Evolutionary conservation across 345 rosid genomes (phyloP).

Genomic region (Melaleuca quinquenervia): DNA sequence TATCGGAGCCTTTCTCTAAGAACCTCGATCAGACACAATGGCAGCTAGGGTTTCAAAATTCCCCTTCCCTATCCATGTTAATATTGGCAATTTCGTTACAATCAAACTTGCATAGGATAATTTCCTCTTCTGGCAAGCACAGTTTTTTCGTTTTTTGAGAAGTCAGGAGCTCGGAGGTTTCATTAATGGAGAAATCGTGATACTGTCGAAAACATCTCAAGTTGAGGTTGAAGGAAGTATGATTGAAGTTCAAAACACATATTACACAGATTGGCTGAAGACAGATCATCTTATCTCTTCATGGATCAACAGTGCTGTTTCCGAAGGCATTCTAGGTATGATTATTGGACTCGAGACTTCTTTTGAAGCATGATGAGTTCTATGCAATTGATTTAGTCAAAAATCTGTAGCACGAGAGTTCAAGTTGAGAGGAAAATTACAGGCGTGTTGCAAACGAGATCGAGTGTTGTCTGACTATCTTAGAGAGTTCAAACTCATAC

Average conservation of each 20-base stretch:
- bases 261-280: neutral
- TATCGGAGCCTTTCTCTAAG: too few species aligned
- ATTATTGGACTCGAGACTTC: neutral
- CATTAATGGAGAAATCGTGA: rapidly evolving
- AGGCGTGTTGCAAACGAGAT: neutral
- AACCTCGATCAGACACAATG: too few species aligned
- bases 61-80: too few species aligned
- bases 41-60: too few species aligned
- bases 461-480: neutral
- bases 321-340: neutral
- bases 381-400: neutral
- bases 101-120: neutral
- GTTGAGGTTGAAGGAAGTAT: neutral
- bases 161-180: neutral
- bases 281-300: neutral
- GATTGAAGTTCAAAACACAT: neutral
- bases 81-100: too few species aligned
- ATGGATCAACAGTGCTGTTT: neutral
- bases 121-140: neutral
- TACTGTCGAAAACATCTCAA: neutral
- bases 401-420: neutral
- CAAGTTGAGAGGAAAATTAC: neutral
- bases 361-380: neutral
- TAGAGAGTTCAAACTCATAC: neutral
- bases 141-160: constrained; percentile 15